A percentile compares a stretch with the other conserved stretches of the same genome.
phyloP scores from a whole-genome alignment of 371 early-diverging fungal species.

The Zopfochytrium polystomum region DNA sequence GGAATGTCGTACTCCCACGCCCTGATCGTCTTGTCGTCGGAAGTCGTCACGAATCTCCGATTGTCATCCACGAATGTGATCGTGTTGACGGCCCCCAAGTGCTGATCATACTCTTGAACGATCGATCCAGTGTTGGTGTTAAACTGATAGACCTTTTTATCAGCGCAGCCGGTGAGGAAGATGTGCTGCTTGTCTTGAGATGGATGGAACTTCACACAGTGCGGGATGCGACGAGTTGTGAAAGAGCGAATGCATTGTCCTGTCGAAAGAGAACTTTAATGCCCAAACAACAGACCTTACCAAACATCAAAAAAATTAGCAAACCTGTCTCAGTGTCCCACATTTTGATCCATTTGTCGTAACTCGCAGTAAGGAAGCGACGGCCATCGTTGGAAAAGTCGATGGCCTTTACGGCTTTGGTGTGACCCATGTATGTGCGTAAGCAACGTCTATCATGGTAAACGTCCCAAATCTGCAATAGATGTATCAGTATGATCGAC shows the following conservation, averaged over 20 bases:
- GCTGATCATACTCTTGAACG: constrained; percentile 94
- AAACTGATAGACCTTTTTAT: constrained; percentile 88
- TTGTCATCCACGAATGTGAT: constrained; percentile 95
- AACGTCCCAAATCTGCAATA: constrained; percentile 85
- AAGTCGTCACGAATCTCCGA: constrained; percentile 89
- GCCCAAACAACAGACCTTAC: not conserved
- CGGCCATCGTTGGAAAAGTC: constrained; percentile 85
- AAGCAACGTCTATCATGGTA: constrained; percentile 81
- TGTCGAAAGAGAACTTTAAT: not conserved
- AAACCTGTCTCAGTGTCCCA: constrained; percentile 96
- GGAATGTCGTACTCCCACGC: constrained; percentile 98
- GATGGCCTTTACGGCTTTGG: constrained; percentile 88
- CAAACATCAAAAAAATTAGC: not conserved
- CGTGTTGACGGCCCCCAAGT: constrained; percentile 92
- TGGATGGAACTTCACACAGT: constrained; percentile 88
- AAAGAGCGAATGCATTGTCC: constrained; percentile 79
- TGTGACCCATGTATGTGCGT: constrained; percentile 87
- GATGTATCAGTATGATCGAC: not conserved
- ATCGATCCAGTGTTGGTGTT: constrained; percentile 79
- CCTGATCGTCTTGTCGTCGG: constrained; percentile 94
- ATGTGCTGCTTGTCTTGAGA: constrained; percentile 75
- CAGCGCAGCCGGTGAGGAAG: constrained; percentile 88
- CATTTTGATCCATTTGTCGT: constrained; percentile 86
- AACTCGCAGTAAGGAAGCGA: constrained; percentile 81
- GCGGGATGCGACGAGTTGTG: constrained; percentile 76